phyloP scores from a whole-genome alignment of 495 filamentous ascomycete species.

The Filosporella fistucella region DNA sequence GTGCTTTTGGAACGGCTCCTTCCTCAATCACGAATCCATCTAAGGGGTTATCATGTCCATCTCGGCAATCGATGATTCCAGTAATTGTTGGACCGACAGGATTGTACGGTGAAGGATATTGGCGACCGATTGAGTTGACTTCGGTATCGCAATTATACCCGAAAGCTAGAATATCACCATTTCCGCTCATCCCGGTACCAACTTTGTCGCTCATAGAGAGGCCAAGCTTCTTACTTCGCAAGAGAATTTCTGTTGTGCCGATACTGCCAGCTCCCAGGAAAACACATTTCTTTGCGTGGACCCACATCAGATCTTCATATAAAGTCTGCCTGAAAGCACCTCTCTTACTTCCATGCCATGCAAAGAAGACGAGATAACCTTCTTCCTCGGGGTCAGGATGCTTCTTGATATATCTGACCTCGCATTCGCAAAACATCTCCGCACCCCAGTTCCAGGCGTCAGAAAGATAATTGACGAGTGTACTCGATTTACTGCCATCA shows the following conservation, averaged over 20 bases:
- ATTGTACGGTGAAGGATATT: conserved; percentile 38
- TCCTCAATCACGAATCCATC: conserved; percentile 65
- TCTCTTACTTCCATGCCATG: conserved; percentile 59
- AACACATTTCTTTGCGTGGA: conserved; percentile 54
- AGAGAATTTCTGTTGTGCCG: conserved; percentile 62
- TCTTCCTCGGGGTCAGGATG: conserved; percentile 32
- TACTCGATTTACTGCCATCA: conserved; percentile 63
- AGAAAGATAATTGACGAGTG: conserved; percentile 61
- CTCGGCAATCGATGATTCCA: conserved; percentile 58
- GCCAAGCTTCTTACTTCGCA: conserved; percentile 56
- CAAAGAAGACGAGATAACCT: conserved; percentile 61
- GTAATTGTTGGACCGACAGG: conserved; percentile 63
- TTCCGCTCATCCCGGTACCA: conserved; percentile 61
- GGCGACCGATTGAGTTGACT: conserved; percentile 51
- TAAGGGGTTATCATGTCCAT: conserved; percentile 45
- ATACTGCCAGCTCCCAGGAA: conserved; percentile 59
- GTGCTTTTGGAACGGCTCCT: conserved; percentile 53
- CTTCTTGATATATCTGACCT: conserved; percentile 61
- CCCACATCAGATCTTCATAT: conserved; percentile 63
- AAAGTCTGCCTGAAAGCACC: conserved; percentile 51
- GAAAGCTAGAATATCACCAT: conserved; percentile 62
- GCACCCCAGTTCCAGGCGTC: conserved; percentile 75
- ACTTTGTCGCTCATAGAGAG: conserved; percentile 51
- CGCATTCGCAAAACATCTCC: conserved; percentile 69
- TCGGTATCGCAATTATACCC: conserved; percentile 55